Evolutionary conservation across 768 basidiomycete genomes (phyloP), one percentile per base, ranked within the genome.

Genomic region (Tephrocybe sp.): DNA sequence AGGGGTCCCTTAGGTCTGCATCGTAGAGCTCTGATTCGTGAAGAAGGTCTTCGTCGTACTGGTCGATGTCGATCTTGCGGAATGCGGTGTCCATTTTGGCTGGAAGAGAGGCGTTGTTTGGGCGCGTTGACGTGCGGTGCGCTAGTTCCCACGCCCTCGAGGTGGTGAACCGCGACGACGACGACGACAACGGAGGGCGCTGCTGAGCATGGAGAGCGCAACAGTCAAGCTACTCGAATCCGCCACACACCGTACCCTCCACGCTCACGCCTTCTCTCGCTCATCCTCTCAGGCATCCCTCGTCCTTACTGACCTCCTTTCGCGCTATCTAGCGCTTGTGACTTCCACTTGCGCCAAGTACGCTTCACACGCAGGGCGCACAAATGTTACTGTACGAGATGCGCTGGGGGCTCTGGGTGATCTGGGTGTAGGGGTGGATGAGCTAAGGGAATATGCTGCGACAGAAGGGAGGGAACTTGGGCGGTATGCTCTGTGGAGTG

Each of bases 21-120:
- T 90, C 87, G 65, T 87, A 95, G 24, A 98, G 81, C 57, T 96
- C 93, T 13, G 80, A 81, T 51, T 94, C 89, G 37, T 86, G 80
- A 6, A 98, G 70, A 19, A 84, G 79, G 60, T 98, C 96, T 67
- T 98, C 96, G 64, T 98, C 96, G 71, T 84, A 92, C 32, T 74
- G 78, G 72, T 98, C 96, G 62, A 98, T 87, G 72, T 98, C 87
- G 70, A 97, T 92, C 70, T 94, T 95, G 60, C 95, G 79, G 69
- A 93, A 97, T 44, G 84, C 82, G 52, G 64, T 64, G 40, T 78
- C 76, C 73, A 75, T 76, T 46, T 15, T 32, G 12, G 19, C 36
- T 19, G 37, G 46, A 35, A 18, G 16, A 32, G 47, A 43, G 48
- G 36, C 13, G 24, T 34, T 54, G 19, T 52, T 54, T 51, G 45